Evolutionary conservation across 352 stramenopile species (phyloP).

Genomic region (Phytophthora idaei): DNA sequence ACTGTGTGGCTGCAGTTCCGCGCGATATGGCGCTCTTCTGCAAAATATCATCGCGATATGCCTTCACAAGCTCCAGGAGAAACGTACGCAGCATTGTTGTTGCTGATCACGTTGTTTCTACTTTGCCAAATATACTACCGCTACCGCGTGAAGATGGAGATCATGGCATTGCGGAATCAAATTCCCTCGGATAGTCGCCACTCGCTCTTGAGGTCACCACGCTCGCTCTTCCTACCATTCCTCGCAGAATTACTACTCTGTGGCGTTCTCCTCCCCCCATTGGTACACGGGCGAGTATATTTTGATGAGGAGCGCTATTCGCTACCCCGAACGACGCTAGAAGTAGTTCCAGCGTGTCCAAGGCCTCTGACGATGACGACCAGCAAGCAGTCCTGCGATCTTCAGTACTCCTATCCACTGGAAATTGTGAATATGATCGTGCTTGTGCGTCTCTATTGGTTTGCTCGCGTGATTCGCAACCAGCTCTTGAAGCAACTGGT

Average conservation of each 20-base stretch:
- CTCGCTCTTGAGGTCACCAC: slow-evolving; percentile 26
- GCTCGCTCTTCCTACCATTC: slow-evolving; percentile 48
- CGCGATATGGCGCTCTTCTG: slow-evolving; percentile 56
- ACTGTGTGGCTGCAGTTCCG: slow-evolving; percentile 61
- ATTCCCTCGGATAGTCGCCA: slow-evolving; percentile 32
- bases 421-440: slow-evolving; percentile 72
- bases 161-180: slow-evolving; percentile 57
- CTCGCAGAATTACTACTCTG: slow-evolving; percentile 51
- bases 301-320: slow-evolving; percentile 55
- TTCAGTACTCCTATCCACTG: slow-evolving; percentile 60
- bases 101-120: slow-evolving; percentile 49
- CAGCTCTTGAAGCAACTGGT: slow-evolving; percentile 46
- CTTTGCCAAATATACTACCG: slow-evolving; percentile 50
- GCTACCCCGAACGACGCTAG: slow-evolving; percentile 21
- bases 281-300: slow-evolving; percentile 50
- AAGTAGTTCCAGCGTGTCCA: slow-evolving; percentile 29
- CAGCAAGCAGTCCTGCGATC: slow-evolving; percentile 33
- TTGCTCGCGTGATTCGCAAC: slow-evolving; percentile 60
- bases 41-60: slow-evolving; percentile 18
- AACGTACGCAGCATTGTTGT: slow-evolving; percentile 49
- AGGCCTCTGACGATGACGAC: slow-evolving; percentile 31
- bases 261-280: slow-evolving; percentile 49
- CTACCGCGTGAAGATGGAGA: slow-evolving; percentile 60
- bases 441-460: slow-evolving; percentile 65
- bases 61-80: slow-evolving; percentile 54